Conservation (phyloP, 768 basidiomycete genomes). For the Suillus occidentalis region DNA sequence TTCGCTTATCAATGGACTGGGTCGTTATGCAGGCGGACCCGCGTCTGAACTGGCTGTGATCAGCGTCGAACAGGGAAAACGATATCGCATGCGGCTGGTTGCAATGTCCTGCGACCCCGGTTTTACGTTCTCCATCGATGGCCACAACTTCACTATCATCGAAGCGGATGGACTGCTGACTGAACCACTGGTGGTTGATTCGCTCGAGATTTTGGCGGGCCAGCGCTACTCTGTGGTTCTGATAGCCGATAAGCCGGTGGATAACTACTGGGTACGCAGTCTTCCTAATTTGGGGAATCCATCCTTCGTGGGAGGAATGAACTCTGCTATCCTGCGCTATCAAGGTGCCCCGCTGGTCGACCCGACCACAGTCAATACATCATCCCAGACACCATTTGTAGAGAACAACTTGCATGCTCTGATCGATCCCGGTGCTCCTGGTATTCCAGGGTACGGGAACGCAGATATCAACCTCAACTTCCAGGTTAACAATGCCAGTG, state of each 20-base stretch:
- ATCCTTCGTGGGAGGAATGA: constrained; percentile 40
- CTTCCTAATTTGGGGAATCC: constrained; percentile 25
- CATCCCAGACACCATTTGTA: constrained; percentile 24
- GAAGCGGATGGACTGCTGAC: constrained; percentile 44
- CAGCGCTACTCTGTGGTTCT: constrained; percentile 33
- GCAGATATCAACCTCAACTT: constrained; percentile 41
- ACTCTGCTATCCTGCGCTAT: constrained; percentile 57
- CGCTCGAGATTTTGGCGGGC: constrained; percentile 37
- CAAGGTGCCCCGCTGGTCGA: constrained; percentile 38
- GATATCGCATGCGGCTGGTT: constrained; percentile 40
- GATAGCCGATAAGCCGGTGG: constrained; percentile 31
- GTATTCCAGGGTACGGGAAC: constrained; percentile 35
- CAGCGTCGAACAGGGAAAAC: constrained; percentile 29
- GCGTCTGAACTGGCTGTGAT: constrained; percentile 34
- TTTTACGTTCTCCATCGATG: constrained; percentile 47
- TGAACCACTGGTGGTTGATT: constrained; percentile 41
- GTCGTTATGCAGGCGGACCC: constrained; percentile 36
- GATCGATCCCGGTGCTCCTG: constrained; percentile 37
- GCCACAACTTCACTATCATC: constrained; percentile 45
- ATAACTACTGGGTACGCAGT: constrained; percentile 52
- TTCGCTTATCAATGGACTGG: constrained; percentile 42
- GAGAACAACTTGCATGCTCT: constrained; percentile 32
- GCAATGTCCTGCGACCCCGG: constrained; percentile 42
- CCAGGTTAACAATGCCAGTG: constrained; percentile 6
- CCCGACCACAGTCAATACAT: constrained; percentile 37